Conservation (phyloP, 495 filamentous ascomycete species). For the Daldinia grandis region DNA sequence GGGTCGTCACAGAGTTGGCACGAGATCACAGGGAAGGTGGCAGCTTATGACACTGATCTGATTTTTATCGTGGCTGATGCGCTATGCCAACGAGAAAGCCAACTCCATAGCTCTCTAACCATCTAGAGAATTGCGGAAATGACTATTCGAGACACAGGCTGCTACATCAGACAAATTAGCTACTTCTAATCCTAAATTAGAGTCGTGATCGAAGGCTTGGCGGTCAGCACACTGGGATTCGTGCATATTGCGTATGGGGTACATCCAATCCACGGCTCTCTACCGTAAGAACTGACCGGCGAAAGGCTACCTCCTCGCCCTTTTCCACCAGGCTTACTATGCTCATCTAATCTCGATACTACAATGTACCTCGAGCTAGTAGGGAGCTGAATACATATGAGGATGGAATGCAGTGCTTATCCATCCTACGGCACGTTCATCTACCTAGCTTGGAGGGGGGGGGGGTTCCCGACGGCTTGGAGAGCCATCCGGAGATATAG, state of each 20-base stretch:
- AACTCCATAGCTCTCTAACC: background rate
- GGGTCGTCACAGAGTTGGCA: background rate
- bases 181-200: background rate
- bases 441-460: conserved; percentile 18
- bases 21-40: background rate
- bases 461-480: background rate
- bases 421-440: conserved; percentile 27
- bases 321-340: conserved; percentile 27
- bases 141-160: background rate
- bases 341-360: background rate
- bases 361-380: conserved; percentile 4
- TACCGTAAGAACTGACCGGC: background rate
- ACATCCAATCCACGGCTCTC: conserved; percentile 3
- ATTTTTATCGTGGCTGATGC: background rate
- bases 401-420: conserved; percentile 14
- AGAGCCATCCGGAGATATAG: conserved; percentile 12
- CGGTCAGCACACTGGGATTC: background rate
- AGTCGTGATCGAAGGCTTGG: conserved; percentile 13
- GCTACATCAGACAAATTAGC: background rate
- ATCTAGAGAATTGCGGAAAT: background rate
- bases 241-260: conserved; percentile 8
- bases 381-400: background rate
- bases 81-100: background rate
- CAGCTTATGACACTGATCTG: background rate
- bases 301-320: background rate